Base-by-base conservation (phyloP, 1,139 yeast genomes). In the Kluyveromyces sp. region DNA sequence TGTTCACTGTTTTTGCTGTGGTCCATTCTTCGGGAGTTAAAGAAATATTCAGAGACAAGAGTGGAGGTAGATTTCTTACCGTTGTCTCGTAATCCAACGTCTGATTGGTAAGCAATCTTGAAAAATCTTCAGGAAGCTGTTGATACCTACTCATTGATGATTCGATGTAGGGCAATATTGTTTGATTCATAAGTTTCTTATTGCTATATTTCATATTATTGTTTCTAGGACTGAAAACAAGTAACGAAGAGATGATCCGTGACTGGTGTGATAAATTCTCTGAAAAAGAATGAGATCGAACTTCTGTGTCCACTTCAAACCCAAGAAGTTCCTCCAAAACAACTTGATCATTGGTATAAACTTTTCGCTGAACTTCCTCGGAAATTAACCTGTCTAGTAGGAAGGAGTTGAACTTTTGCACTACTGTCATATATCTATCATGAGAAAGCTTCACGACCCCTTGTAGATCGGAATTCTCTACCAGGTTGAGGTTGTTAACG, bases 41-140 rank as follows among this genome's bases (percentile, higher is more conserved):
- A 45, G 75, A 71, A 22, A 83, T 58, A 52, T 82, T 82, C 37
- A 88, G 65, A 6, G 83, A 75, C 33, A 88, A 63, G 7, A 87
- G 69, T 2, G 82, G 78, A 0, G 96, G 94, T 13, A 86, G 66
- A 39, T 70, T 70, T 18, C 68, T 67, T 2, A 77, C 74, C 0
- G 70, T 64, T 40, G 74, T 71, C 26, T 70, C 68, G 7, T 75
- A 70, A 47, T 80, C 82, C 28, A 82, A 67, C 6, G 68, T 61
- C 51, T 83, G 89, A 39, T 65, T 65, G 39, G 65, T 65, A 3
- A 67, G 63, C 49, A 83, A 77, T 22, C 60, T 60, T 9, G 70
- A 73, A 55, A 83, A 78, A 56, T 73, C 66, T 3, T 75, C 73
- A n/a, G 72, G 64, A 22, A 72, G 68, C 42, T 74, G 77, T 25